Evolutionary conservation across 495 filamentous ascomycete genomes (phyloP), one percentile per base, ranked within the genome.

Genomic region (Acidiella bohemica): DNA sequence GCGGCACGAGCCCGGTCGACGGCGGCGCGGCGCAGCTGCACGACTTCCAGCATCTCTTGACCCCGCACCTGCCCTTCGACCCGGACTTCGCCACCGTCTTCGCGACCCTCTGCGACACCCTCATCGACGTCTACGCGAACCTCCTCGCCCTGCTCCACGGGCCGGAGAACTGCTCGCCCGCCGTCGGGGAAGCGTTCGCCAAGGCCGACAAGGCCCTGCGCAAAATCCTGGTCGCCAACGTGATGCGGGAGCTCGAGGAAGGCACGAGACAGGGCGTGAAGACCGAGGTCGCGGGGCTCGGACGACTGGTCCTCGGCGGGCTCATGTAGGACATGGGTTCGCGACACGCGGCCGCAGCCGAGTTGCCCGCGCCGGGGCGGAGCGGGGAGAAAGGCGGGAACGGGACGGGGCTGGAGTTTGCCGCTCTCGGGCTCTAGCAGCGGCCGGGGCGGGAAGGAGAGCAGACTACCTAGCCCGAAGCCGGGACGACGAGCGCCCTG

Each of bases 51-150:
- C 78, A 87, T 58, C 74, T 99, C 5, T 65, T 90, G 1, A 96
- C 86, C 4, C 92, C 92, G 0, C 78, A 77, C n/a, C 64, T 96
- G 36, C 90, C 90, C 0, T 99, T 99, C 53, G 90, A 96, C 35
- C 88, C 88, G 8, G 90, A 99, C 59, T 99, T 93, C 54, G 92
- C 85, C 58, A 84, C 93, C 62, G 92, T 84, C 0, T 96, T 96
- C 59, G 80, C 86, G n/a, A 95, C 90, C 7, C 66, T 99, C 18
- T 96, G 90, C 61, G 92, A 99, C 58, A 82, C 92, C 2, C 61
- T 99, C 42, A 92, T 94, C 47, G 90, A 96, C 51, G 82, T 76
- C 51, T 99, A 99, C 60, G 75, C 76, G 34, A 70, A 77, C 23
- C 73, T 96, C 16, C 63, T 88, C 53, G 63, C 60, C 16, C 65